Evolutionary conservation across 2,329 filamentous ascomycete species (phyloP), one percentile per base, ranked within the genome.

Genomic region (Decorospora gaudefroyi): DNA sequence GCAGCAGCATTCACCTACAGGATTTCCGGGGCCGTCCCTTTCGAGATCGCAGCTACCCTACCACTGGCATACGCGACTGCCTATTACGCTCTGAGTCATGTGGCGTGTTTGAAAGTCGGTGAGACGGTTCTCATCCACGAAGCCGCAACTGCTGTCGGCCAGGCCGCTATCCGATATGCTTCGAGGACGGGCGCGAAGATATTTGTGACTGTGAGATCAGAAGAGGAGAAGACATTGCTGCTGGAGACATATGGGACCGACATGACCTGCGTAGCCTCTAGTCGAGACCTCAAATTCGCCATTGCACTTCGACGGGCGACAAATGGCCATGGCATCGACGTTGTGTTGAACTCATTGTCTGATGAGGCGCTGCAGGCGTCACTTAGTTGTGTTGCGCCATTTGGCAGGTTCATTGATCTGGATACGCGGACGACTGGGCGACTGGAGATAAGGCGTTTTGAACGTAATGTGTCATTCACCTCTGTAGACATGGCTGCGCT

Each of bases 361-460:
- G 68, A 67, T 1, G 54, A 64, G n/a, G 30, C 51, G 3, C 49
- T 71, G 1, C 54, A 55, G 2, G 68, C 68, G 0, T 74, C 72
- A 0, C 79, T 74, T 72, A 54, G 67, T 4, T 76, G 74, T 31
- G 60, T 80, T 2, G 76, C 76, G 0, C 32, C 51, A 16, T 49
- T 53, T 35, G 61, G 62, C 9, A 35, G 33, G 13, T 53, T 62
- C 9, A 16, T 63, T 4, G 54, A 65, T 28, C 49, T 64, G 6
- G 42, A 51, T 17, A 6, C 39, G 3, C 29, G 37, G 22, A 18
- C 15, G 2, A 43, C 33, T 15, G 38, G 13, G 2, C 36, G 45
- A 15, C 29, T 62, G 6, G 61, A 44, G 39, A 65, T 49, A 66
- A 43, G 40, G 4, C 45, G 46, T 3, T 63, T 64, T 13, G 31